These are phyloP conservation scores for Epichloe festucae DNA, from an alignment of 2,329 filamentous ascomycete species.

Conservation along the genomic window DNA sequence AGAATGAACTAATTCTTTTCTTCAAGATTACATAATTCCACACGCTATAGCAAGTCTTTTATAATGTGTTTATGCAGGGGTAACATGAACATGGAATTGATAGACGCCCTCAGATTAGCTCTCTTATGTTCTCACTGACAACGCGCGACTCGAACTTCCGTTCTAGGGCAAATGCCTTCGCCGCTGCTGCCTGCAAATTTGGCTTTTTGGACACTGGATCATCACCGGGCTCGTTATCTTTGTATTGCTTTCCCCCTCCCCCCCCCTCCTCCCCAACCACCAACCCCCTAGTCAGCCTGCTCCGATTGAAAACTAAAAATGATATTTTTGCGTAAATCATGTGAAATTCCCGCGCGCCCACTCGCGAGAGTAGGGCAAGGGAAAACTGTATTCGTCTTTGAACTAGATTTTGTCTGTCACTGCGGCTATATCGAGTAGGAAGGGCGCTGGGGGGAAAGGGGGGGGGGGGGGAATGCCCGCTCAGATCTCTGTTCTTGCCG, in stretches of 20 bases:
- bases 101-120: constrained; percentile 43
- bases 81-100: too few species aligned
- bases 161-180: constrained; percentile 6
- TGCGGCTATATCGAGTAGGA: constrained; percentile 17
- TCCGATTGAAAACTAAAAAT: constrained; percentile 43
- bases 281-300: constrained; percentile 21
- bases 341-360: background rate
- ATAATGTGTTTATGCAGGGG: too few species aligned
- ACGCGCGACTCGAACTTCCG: constrained; percentile 20
- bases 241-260: background rate
- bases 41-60: too few species aligned
- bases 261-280: background rate
- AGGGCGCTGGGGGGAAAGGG: background rate
- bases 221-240: constrained; percentile 29
- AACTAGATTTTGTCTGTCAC: constrained; percentile 18
- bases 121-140: constrained; percentile 41
- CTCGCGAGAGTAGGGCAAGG: background rate
- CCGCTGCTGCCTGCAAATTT: constrained; percentile 41
- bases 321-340: background rate
- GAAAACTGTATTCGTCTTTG: background rate
- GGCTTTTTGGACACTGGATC: constrained; percentile 42
- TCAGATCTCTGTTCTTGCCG: constrained; percentile 39
- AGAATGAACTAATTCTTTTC: too few species aligned
- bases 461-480: constrained; percentile 15
- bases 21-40: too few species aligned